Conservation (phyloP, 2,329 filamentous ascomycete species). For the Biscogniauxia sp. region DNA sequence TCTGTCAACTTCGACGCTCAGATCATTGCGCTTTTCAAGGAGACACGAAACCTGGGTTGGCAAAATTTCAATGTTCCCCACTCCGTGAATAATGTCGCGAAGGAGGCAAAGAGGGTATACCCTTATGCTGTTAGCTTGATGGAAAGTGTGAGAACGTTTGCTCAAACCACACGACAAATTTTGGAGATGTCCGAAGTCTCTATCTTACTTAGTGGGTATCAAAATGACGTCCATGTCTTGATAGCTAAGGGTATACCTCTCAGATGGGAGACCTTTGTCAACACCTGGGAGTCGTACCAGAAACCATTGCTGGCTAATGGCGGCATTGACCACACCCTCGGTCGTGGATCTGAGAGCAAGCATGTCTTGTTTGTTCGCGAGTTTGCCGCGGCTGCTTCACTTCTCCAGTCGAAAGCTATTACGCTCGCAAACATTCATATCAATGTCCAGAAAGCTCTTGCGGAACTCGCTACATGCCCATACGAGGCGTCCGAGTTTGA, state of each 20-base stretch:
- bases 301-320: conserved; percentile 59
- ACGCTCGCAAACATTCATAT: conserved; percentile 76
- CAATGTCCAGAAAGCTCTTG: conserved; percentile 76
- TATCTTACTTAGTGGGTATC: conserved; percentile 83
- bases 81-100: conserved; percentile 90
- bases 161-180: conserved; percentile 84
- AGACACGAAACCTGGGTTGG: conserved; percentile 94
- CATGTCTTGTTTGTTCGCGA: conserved; percentile 96
- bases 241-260: conserved; percentile 85
- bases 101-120: conserved; percentile 98
- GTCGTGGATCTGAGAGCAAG: conserved; percentile 70
- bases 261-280: conserved; percentile 97
- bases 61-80: conserved; percentile 93
- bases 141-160: conserved; percentile 94
- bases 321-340: conserved; percentile 55
- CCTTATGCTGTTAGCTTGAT: conserved; percentile 97
- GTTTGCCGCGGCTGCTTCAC: conserved; percentile 81
- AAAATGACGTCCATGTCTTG: conserved; percentile 82
- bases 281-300: conserved; percentile 89
- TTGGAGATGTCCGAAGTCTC: conserved; percentile 82
- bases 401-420: conserved; percentile 83
- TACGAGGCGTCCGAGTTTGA: conserved; percentile 82
- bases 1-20: conserved; percentile 96
- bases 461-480: conserved; percentile 78
- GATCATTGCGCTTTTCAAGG: conserved; percentile 97